These are phyloP conservation scores for Gyrodon lividus DNA, from an alignment of 768 basidiomycete species.

Conservation along the genomic window DNA sequence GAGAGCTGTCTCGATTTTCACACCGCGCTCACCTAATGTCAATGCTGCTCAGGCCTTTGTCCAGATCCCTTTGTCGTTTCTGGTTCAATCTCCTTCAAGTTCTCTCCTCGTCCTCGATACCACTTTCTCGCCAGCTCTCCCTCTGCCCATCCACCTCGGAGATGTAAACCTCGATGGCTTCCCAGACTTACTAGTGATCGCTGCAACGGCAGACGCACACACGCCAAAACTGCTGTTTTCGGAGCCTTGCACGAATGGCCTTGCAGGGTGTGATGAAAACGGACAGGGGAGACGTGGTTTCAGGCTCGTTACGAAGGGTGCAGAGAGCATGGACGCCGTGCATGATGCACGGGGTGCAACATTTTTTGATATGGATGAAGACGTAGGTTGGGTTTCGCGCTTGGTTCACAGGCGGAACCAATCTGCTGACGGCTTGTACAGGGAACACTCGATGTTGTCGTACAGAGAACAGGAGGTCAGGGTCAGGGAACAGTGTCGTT, in stretches of 20 bases:
- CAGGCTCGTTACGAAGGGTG: conserved; percentile 51
- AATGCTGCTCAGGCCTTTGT: conserved; percentile 53
- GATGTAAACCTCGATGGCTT: conserved; percentile 94
- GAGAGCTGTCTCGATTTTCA: conserved; percentile 16
- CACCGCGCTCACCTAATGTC: neutral
- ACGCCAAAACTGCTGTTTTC: conserved; percentile 66
- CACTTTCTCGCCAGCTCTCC: conserved; percentile 62
- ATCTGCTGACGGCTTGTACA: conserved; percentile 30
- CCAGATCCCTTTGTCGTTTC: conserved; percentile 58
- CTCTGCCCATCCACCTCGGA: conserved; percentile 77
- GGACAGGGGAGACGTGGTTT: conserved; percentile 66
- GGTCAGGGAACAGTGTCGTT: conserved; percentile 67
- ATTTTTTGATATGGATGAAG: conserved; percentile 93
- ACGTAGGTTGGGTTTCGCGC: conserved; percentile 53
- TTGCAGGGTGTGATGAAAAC: conserved; percentile 54
- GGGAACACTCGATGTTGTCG: conserved; percentile 90
- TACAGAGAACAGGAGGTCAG: conserved; percentile 76
- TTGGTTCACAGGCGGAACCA: neutral
- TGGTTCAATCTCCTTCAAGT: conserved; percentile 49
- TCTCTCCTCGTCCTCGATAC: conserved; percentile 72
- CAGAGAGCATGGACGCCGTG: conserved; percentile 59
- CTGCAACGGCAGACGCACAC: conserved; percentile 42
- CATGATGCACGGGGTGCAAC: conserved; percentile 77
- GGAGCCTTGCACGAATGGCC: conserved; percentile 53
- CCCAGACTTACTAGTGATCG: conserved; percentile 76